Evolutionary conservation across 768 basidiomycete genomes (phyloP).

Genomic region (Kwoniella dendrophila): DNA sequence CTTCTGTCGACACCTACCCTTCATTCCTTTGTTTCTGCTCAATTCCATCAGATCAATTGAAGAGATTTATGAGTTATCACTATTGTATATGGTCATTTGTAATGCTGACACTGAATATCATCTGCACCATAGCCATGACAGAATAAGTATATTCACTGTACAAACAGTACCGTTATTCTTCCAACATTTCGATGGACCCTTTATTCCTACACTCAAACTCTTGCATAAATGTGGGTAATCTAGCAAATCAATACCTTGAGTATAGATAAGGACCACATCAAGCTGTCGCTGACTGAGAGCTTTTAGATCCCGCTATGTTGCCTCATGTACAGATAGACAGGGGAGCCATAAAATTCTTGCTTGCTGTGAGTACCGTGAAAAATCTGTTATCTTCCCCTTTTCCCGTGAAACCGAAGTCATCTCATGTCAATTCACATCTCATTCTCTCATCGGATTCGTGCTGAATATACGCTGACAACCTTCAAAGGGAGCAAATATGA

Average conservation of each 20-base stretch:
- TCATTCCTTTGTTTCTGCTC: slow-evolving; percentile 81
- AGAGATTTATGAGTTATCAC: too few species aligned
- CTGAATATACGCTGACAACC: background rate
- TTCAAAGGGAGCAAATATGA: slow-evolving; percentile 57
- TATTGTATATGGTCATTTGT: slow-evolving; percentile 94
- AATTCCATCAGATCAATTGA: slow-evolving; percentile 86
- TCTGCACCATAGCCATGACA: slow-evolving; percentile 84
- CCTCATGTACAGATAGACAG: slow-evolving; percentile 89
- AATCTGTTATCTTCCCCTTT: background rate
- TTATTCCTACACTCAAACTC: slow-evolving; percentile 82
- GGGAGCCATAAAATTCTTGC: slow-evolving; percentile 94
- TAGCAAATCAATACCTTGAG: too few species aligned
- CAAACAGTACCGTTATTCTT: slow-evolving; percentile 86
- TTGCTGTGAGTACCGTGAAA: slow-evolving; percentile 65
- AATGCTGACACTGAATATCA: too few species aligned
- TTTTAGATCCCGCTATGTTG: slow-evolving; percentile 82
- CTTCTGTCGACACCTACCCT: slow-evolving; percentile 60
- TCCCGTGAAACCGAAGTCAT: background rate
- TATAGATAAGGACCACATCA: background rate
- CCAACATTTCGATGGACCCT: slow-evolving; percentile 93
- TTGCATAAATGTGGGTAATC: slow-evolving; percentile 80
- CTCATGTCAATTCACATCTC: background rate
- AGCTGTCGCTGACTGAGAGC: background rate
- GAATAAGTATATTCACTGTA: slow-evolving; percentile 88
- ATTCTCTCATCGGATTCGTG: background rate